phyloP scores from a whole-genome alignment of 1,139 yeast species.

The Geotrichum candidum region DNA sequence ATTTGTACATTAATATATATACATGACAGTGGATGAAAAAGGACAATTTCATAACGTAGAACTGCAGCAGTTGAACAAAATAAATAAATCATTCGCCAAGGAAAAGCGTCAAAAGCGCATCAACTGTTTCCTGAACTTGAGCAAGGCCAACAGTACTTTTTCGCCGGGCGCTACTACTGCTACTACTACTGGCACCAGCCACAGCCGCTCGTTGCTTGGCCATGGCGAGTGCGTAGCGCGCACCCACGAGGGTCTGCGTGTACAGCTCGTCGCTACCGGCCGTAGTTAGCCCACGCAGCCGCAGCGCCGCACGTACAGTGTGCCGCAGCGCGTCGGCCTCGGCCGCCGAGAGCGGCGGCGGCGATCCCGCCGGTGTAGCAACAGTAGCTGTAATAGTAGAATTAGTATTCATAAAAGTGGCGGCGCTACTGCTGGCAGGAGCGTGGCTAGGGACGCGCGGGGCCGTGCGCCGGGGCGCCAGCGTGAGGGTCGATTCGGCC shows the following conservation, averaged over 20 bases:
- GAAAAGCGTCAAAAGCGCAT: background rate
- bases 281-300: constrained; percentile 5
- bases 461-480: background rate
- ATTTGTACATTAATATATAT: background rate
- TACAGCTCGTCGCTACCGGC: constrained; percentile 1
- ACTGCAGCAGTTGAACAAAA: background rate
- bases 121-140: constrained; percentile 11
- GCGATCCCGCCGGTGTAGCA: background rate
- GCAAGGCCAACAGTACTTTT: background rate
- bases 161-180: background rate
- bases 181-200: background rate
- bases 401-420: background rate
- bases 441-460: background rate
- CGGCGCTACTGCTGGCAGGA: background rate
- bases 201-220: background rate
- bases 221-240: constrained; percentile 3
- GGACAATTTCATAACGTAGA: background rate
- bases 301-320: constrained; percentile 7
- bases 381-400: background rate
- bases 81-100: background rate
- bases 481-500: background rate
- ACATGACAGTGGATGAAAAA: background rate
- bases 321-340: constrained; percentile 12
- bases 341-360: constrained; percentile 1
- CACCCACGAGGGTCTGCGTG: constrained; percentile 6